A percentile compares a stretch with the other conserved stretches of the same genome.
phyloP scores from a whole-genome alignment of 2,329 filamentous ascomycete genomes.

The Monilinia polystroma region DNA sequence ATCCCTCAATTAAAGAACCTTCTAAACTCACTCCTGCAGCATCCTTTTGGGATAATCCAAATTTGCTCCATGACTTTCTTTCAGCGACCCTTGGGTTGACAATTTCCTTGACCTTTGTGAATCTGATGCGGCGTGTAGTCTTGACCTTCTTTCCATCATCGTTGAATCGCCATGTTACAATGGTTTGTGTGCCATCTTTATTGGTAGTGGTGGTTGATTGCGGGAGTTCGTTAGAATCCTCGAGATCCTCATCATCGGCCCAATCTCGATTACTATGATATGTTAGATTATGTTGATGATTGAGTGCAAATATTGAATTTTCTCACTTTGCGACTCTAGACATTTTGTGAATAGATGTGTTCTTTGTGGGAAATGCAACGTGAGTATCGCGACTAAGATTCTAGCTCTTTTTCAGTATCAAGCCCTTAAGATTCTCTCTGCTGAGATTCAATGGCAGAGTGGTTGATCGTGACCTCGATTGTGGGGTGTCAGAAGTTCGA shows the following conservation, averaged over 20 bases:
- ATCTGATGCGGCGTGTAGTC: constrained; percentile 92
- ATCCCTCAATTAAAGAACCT: not conserved
- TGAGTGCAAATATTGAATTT: constrained; percentile 15
- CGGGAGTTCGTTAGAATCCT: constrained; percentile 65
- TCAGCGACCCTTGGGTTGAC: constrained; percentile 97
- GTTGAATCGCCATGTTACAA: constrained; percentile 85
- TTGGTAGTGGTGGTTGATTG: constrained; percentile 87
- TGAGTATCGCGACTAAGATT: constrained; percentile 6
- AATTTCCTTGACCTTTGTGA: constrained; percentile 84
- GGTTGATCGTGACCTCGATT: constrained; percentile 19
- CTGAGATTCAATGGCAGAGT: constrained; percentile 17
- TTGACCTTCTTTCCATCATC: constrained; percentile 96
- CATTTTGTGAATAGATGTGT: constrained; percentile 37
- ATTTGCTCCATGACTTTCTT: constrained; percentile 90
- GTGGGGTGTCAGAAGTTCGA: constrained; percentile 19
- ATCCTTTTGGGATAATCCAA: constrained; percentile 87
- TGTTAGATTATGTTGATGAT: constrained; percentile 28
- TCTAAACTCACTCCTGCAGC: constrained; percentile 55
- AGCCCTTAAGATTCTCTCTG: constrained; percentile 12
- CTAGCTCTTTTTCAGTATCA: constrained; percentile 1
- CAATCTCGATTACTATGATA: constrained; percentile 60
- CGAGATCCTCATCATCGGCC: constrained; percentile 88
- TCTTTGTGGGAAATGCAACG: constrained; percentile 12
- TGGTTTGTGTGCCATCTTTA: constrained; percentile 97
- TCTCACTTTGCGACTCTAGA: constrained; percentile 49